phyloP scores from a whole-genome alignment of 73 alveolate genomes.

The Tetrahymena thermophila region DNA sequence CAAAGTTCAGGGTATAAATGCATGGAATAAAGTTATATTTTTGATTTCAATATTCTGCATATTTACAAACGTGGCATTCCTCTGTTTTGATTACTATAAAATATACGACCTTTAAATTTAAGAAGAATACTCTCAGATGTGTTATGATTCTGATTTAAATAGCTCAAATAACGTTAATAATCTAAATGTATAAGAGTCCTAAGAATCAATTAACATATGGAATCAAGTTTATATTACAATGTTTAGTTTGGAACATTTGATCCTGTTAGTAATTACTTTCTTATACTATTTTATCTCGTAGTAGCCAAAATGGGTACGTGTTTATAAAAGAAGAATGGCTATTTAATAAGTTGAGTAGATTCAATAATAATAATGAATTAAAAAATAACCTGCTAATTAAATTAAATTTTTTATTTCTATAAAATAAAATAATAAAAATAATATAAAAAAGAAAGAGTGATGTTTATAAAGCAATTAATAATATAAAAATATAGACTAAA shows the following conservation, averaged over 20 bases:
- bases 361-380: background rate
- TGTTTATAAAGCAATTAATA: no score
- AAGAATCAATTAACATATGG: background rate
- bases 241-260: background rate
- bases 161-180: background rate
- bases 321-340: background rate
- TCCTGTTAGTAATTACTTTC: background rate
- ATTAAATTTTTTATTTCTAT: background rate
- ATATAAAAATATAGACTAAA: no score
- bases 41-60: background rate
- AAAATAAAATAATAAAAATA: no score
- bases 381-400: no score
- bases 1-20: background rate
- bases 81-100: background rate
- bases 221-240: background rate
- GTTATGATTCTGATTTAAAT: background rate
- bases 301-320: background rate
- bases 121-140: background rate
- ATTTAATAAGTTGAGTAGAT: background rate
- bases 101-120: background rate
- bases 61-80: background rate
- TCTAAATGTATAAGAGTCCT: background rate
- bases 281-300: background rate
- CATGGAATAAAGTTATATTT: background rate
- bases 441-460: no score